A percentile compares a stretch with the other conserved stretches of the same genome.
Conservation (phyloP, 2,329 filamentous ascomycete species). For the Bipolaris gigantea region DNA sequence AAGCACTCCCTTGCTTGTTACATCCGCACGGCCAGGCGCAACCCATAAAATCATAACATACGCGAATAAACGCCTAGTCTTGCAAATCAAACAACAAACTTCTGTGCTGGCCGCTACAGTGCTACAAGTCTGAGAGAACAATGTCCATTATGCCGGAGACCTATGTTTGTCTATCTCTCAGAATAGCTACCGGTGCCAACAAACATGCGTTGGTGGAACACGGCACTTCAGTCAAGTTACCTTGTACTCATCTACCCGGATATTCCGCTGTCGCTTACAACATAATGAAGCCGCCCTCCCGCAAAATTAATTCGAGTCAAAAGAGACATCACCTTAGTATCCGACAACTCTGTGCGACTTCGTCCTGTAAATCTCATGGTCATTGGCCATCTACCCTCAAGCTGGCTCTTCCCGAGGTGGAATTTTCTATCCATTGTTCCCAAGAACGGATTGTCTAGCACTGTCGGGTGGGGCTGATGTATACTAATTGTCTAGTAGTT, state of each 20-base stretch:
- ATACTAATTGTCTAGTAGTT: slow-evolving; percentile 14
- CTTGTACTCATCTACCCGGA: slow-evolving; percentile 15
- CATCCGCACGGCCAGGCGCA: slow-evolving; percentile 2
- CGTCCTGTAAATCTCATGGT: background rate
- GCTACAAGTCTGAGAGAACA: background rate
- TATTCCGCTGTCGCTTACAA: slow-evolving; percentile 6
- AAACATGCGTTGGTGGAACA: slow-evolving; percentile 26
- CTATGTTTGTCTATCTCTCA: slow-evolving; percentile 1
- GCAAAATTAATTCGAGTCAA: background rate
- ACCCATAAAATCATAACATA: slow-evolving; percentile 3
- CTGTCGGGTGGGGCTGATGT: slow-evolving; percentile 6
- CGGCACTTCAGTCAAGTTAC: slow-evolving; percentile 1
- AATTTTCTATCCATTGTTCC: background rate
- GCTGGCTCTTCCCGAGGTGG: background rate
- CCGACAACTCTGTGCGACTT: background rate
- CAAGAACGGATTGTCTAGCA: background rate
- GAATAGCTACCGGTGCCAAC: slow-evolving; percentile 8
- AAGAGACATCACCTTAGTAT: background rate
- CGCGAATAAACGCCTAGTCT: background rate
- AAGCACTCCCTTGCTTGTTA: background rate
- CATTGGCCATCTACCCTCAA: background rate
- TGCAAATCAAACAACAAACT: slow-evolving; percentile 11
- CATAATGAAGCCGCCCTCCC: background rate
- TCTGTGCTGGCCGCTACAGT: background rate
- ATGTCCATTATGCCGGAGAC: slow-evolving; percentile 3